Evolutionary conservation across 2,329 filamentous ascomycete genomes (phyloP).

Genomic region (Podosphaera aphanis): DNA sequence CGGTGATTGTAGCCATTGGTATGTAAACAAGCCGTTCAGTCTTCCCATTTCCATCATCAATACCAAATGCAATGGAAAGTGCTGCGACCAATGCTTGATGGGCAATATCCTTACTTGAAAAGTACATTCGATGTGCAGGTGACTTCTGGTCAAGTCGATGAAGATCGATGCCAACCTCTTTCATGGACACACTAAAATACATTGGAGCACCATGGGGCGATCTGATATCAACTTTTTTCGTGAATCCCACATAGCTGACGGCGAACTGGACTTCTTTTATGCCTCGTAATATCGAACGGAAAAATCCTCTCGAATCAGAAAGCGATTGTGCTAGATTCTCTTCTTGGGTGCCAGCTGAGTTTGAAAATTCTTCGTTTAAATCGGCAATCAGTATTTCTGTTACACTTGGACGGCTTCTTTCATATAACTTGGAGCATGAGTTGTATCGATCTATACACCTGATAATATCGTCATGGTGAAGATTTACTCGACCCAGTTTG

Average conservation of each 20-base stretch:
- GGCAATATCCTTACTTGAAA: constrained; percentile 73
- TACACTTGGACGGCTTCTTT: constrained; percentile 18
- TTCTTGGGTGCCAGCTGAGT: constrained; percentile 28
- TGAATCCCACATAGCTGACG: constrained; percentile 71
- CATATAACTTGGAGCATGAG: constrained; percentile 15
- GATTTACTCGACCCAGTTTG: constrained; percentile 72
- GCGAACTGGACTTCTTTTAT: constrained; percentile 95
- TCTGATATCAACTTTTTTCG: constrained; percentile 50
- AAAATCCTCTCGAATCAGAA: constrained; percentile 79
- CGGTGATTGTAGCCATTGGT: constrained; percentile 88
- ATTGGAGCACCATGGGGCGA: constrained; percentile 46
- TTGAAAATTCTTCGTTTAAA: constrained; percentile 50
- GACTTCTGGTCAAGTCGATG: constrained; percentile 80
- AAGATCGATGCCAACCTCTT: constrained; percentile 83
- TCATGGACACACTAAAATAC: constrained; percentile 73
- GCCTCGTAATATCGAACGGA: constrained; percentile 69
- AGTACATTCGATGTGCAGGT: constrained; percentile 95
- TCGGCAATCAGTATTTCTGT: constrained; percentile 44
- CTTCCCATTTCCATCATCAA: constrained; percentile 73
- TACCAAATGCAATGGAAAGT: constrained; percentile 71
- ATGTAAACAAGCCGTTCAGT: constrained; percentile 78
- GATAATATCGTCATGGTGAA: constrained; percentile 71
- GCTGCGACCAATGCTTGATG: constrained; percentile 86
- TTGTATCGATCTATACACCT: constrained; percentile 35
- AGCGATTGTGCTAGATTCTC: constrained; percentile 58